Evolutionary conservation across 2,329 filamentous ascomycete species (phyloP).

Genomic region (Neofusicoccum umdonicola): DNA sequence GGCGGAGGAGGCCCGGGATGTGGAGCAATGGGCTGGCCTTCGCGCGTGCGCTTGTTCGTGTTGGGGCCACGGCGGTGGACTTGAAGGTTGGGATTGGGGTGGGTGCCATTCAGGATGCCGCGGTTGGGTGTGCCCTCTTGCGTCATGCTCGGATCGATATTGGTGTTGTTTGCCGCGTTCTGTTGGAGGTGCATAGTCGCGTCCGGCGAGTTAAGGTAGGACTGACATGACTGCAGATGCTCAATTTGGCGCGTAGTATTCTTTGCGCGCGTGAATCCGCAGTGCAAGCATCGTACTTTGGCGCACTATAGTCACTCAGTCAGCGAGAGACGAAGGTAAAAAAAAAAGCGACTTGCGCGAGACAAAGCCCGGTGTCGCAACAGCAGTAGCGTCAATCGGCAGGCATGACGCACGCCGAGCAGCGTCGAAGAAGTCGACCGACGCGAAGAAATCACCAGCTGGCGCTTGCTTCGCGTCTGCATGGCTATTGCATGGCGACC

Average conservation of each 20-base stretch:
- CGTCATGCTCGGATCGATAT: conserved; percentile 16
- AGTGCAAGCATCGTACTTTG: conserved; percentile 49
- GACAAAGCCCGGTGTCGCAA: background rate
- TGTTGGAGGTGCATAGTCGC: conserved; percentile 36
- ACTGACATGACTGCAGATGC: conserved; percentile 47
- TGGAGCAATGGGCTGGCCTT: conserved; percentile 37
- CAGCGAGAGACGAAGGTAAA: background rate
- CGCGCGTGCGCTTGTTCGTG: conserved; percentile 35
- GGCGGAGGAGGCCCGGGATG: conserved; percentile 24
- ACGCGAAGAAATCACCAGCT: background rate
- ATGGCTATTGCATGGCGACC: background rate
- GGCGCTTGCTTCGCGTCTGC: background rate
- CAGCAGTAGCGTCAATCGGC: background rate
- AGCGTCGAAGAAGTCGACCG: background rate
- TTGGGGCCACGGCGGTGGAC: conserved; percentile 45
- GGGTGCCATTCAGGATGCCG: conserved; percentile 45
- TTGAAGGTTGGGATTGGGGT: conserved; percentile 49
- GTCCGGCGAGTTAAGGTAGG: conserved; percentile 45
- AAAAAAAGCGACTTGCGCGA: background rate
- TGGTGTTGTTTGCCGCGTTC: background rate
- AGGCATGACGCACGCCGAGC: background rate
- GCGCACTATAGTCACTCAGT: conserved; percentile 37
- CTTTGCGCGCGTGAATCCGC: conserved; percentile 50
- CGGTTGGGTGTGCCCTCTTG: conserved; percentile 19
- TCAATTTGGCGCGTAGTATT: conserved; percentile 53